Percentiles rank a stretch among this genome's conserved stretches.
phyloP scores from a whole-genome alignment of 495 filamentous ascomycete species.

The Aspergillus mulundensis region DNA sequence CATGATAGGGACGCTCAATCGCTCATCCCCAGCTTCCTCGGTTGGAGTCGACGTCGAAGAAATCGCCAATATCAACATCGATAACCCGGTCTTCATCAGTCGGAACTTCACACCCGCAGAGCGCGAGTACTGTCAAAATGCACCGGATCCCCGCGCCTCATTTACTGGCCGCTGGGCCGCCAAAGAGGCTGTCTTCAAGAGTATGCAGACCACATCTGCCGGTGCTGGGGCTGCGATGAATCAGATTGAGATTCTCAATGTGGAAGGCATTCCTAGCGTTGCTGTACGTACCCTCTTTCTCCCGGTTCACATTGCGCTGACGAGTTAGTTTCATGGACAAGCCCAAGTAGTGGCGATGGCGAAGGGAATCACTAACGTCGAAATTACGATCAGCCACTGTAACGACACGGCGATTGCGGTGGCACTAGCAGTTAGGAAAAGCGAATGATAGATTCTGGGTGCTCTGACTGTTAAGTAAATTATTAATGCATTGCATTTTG shows the following conservation, averaged over 20 bases:
- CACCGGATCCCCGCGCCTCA: slow-evolving; percentile 69
- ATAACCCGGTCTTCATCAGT: slow-evolving; percentile 86
- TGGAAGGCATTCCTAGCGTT: slow-evolving; percentile 27
- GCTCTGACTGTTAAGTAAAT: too few relatives aligned
- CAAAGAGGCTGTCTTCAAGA: slow-evolving; percentile 98
- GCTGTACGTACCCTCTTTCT: slow-evolving; percentile 13
- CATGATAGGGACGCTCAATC: slow-evolving; percentile 7
- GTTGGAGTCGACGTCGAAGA: slow-evolving; percentile 90
- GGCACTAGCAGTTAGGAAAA: slow-evolving; percentile 11
- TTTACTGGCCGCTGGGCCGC: slow-evolving; percentile 94
- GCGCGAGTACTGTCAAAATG: slow-evolving; percentile 77
- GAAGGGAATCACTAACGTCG: slow-evolving; percentile 13
- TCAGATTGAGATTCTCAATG: slow-evolving; percentile 86
- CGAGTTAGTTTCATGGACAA: slow-evolving; percentile 17
- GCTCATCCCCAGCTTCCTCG: slow-evolving; percentile 30
- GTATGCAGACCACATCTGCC: slow-evolving; percentile 55
- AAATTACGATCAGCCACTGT: slow-evolving; percentile 21
- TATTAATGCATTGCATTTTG: too few relatives aligned
- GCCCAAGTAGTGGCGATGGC: slow-evolving; percentile 13
- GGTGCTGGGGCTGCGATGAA: slow-evolving; percentile 84
- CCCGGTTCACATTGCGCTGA: neutral
- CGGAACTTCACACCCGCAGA: slow-evolving; percentile 88
- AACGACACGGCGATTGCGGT: slow-evolving; percentile 17
- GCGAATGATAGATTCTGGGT: neutral
- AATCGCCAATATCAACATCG: slow-evolving; percentile 76